Conservation (phyloP, 192 early-diverging fungal species). For the Oehlia diaphana region DNA sequence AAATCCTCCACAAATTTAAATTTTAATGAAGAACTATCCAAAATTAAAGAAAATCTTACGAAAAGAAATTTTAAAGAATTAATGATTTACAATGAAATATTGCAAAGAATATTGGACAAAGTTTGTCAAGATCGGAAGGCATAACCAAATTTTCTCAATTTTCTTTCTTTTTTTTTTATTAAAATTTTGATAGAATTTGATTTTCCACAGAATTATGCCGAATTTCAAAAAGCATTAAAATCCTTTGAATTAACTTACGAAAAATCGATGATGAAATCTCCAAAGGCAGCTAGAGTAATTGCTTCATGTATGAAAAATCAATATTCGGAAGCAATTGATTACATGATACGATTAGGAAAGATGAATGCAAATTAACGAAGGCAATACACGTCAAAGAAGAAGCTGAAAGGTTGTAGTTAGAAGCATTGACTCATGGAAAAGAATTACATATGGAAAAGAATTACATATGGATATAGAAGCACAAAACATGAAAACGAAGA, state of each 20-base stretch:
- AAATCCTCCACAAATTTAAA: not conserved
- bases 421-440: not conserved
- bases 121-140: not conserved
- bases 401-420: not conserved
- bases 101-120: not conserved
- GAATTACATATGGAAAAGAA: not conserved
- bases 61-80: not conserved
- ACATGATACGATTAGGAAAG: not conserved
- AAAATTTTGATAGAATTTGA: too few species aligned
- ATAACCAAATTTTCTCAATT: not conserved
- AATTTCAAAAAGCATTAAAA: not conserved
- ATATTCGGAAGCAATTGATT: not conserved
- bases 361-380: not conserved
- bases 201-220: not conserved
- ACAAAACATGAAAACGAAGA: not conserved
- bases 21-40: not conserved
- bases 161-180: too few species aligned
- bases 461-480: not conserved
- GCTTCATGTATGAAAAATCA: not conserved
- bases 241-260: not conserved
- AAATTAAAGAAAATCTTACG: not conserved
- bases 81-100: not conserved
- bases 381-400: not conserved
- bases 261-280: not conserved
- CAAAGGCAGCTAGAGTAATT: not conserved